Conservation (phyloP, 352 stramenopile genomes). For the Globisporangium heterothallicum region DNA sequence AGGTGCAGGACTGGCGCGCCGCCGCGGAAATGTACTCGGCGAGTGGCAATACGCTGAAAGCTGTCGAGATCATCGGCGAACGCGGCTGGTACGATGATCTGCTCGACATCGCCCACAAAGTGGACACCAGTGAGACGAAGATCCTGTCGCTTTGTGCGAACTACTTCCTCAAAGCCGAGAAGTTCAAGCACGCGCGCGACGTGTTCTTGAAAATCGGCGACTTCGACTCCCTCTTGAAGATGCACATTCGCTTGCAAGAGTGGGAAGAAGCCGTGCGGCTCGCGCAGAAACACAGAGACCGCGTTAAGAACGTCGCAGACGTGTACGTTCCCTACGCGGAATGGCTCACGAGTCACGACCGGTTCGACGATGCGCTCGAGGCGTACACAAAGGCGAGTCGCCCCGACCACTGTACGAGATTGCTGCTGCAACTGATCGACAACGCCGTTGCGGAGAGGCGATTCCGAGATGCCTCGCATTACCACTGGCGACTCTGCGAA, state of each 20-base stretch:
- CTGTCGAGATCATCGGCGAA: slow-evolving; percentile 84
- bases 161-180: slow-evolving; percentile 68
- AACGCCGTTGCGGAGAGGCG: slow-evolving; percentile 84
- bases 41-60: slow-evolving; percentile 75
- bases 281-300: slow-evolving; percentile 73
- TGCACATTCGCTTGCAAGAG: slow-evolving; percentile 88
- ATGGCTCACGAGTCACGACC: slow-evolving; percentile 88
- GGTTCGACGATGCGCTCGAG: slow-evolving; percentile 90
- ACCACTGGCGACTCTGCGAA: slow-evolving; percentile 90
- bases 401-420: slow-evolving; percentile 72
- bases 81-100: slow-evolving; percentile 85
- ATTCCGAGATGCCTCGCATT: slow-evolving; percentile 91
- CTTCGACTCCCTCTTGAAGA: slow-evolving; percentile 78
- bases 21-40: slow-evolving; percentile 90
- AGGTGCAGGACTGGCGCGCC: slow-evolving; percentile 89
- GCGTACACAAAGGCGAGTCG: slow-evolving; percentile 82
- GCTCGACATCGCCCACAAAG: slow-evolving; percentile 63
- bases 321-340: slow-evolving; percentile 93
- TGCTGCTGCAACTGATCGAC: slow-evolving; percentile 87
- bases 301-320: slow-evolving; percentile 77
- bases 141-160: slow-evolving; percentile 53
- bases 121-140: slow-evolving; percentile 36
- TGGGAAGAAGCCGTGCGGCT: slow-evolving; percentile 92
- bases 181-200: slow-evolving; percentile 73
- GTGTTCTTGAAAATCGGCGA: slow-evolving; percentile 82